phyloP scores from a whole-genome alignment of 768 basidiomycete species.

The Zangia roseola region DNA sequence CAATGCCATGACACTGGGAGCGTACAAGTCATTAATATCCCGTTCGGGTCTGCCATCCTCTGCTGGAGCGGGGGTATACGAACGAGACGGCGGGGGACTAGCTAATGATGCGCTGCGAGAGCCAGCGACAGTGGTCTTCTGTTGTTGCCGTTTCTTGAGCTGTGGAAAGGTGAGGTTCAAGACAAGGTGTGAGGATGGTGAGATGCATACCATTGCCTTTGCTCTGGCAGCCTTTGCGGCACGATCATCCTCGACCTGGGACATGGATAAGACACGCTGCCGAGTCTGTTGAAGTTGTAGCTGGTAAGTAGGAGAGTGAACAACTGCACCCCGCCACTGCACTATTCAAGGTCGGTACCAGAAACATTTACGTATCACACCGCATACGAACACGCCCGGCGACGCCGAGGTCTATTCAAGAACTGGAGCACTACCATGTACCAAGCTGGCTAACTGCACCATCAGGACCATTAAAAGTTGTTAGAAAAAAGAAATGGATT shows the following conservation, averaged over 20 bases:
- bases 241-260: slow-evolving; percentile 66
- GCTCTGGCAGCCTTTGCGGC: slow-evolving; percentile 82
- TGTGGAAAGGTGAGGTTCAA: slow-evolving; percentile 26
- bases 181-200: neutral
- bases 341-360: neutral
- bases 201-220: slow-evolving; percentile 66
- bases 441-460: too few species aligned
- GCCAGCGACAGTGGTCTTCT: slow-evolving; percentile 51
- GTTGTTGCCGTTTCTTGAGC: slow-evolving; percentile 81
- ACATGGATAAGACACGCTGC: slow-evolving; percentile 17
- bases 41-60: slow-evolving; percentile 44
- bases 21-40: slow-evolving; percentile 67
- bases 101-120: slow-evolving; percentile 33
- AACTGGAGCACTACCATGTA: too few species aligned
- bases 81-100: slow-evolving; percentile 46
- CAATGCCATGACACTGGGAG: slow-evolving; percentile 12
- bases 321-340: slow-evolving; percentile 2
- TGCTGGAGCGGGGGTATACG: slow-evolving; percentile 49
- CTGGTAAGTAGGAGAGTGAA: neutral
- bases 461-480: neutral
- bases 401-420: too few species aligned
- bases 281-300: neutral
- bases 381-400: too few species aligned
- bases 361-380: too few species aligned
- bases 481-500: slow-evolving; percentile 32